These are phyloP conservation scores for Circinella umbellata DNA, from an alignment of 371 early-diverging fungal species.

Conservation along the genomic window DNA sequence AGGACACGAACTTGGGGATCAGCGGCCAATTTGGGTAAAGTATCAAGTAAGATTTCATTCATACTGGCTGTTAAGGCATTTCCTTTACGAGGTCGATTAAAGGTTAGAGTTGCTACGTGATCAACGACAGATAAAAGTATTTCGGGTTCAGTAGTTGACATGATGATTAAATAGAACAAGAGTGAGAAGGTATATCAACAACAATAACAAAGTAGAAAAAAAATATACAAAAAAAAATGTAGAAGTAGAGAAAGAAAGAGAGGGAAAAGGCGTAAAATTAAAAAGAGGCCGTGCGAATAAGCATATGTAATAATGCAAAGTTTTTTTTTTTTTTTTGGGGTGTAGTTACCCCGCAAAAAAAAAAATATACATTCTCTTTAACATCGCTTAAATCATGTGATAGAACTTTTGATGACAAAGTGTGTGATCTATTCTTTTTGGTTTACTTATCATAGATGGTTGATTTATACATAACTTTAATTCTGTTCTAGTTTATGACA, in stretches of 20 bases:
- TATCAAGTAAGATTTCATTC: constrained; percentile 45
- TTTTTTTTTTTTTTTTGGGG: not conserved
- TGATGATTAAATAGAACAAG: not conserved
- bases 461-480: no score
- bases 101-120: constrained; percentile 59
- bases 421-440: not conserved
- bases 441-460: no score
- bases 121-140: constrained; percentile 26
- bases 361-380: not conserved
- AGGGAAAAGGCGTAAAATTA: not conserved
- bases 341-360: not conserved
- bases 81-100: constrained; percentile 64
- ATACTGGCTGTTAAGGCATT: constrained; percentile 65
- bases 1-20: constrained; percentile 61
- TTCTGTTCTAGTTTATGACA: no score
- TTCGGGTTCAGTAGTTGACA: constrained; percentile 18
- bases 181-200: not conserved
- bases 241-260: not conserved
- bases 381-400: not conserved
- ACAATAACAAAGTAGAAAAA: constrained; percentile 2
- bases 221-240: not conserved
- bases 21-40: constrained; percentile 47
- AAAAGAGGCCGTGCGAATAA: constrained; percentile 5
- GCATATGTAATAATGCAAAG: constrained; percentile 10
- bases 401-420: not conserved